These are phyloP conservation scores for Plantago elongata DNA, from an alignment of 257 asterid genomes.

Conservation along the genomic window DNA sequence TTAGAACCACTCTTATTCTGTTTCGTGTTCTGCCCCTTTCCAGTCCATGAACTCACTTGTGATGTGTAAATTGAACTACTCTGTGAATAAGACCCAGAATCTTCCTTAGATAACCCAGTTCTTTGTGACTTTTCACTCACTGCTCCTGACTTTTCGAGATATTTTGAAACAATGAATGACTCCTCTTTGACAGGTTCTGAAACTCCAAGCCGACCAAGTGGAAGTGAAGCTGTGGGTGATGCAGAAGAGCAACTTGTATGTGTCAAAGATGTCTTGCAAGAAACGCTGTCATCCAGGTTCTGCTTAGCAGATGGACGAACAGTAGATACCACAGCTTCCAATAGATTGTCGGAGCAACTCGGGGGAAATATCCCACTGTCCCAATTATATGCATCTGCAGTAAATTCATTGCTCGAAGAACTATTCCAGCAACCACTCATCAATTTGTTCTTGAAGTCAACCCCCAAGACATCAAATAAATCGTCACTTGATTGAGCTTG, in stretches of 20 bases:
- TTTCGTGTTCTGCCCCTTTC: slow-evolving; percentile 41
- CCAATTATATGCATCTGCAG: slow-evolving; percentile 25
- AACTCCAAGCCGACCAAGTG: slow-evolving; percentile 40
- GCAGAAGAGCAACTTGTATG: slow-evolving; percentile 43
- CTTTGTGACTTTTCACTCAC: slow-evolving; percentile 41
- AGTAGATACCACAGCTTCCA: slow-evolving; percentile 68
- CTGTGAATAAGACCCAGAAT: slow-evolving; percentile 41
- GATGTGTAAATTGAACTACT: slow-evolving; percentile 65
- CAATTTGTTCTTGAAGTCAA: slow-evolving; percentile 61
- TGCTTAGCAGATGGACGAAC: slow-evolving; percentile 30
- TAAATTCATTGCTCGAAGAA: slow-evolving; percentile 26
- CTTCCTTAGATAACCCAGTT: slow-evolving; percentile 40
- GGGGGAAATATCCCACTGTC: slow-evolving; percentile 41
- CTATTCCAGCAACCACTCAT: slow-evolving; percentile 45
- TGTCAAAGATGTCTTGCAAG: slow-evolving; percentile 53
- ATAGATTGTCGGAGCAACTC: slow-evolving; percentile 49
- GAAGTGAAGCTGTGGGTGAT: slow-evolving; percentile 33
- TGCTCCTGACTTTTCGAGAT: slow-evolving; percentile 38
- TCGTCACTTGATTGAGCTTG: slow-evolving; percentile 58
- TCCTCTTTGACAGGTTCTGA: slow-evolving; percentile 50
- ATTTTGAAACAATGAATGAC: slow-evolving; percentile 50
- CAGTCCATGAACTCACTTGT: slow-evolving; percentile 70
- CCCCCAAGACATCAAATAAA: slow-evolving; percentile 78
- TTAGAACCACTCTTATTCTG: slow-evolving; percentile 55
- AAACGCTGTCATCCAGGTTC: slow-evolving; percentile 43